Evolutionary conservation across 2,329 filamentous ascomycete species (phyloP).

Genomic region (Pestalotiopsis sp.): DNA sequence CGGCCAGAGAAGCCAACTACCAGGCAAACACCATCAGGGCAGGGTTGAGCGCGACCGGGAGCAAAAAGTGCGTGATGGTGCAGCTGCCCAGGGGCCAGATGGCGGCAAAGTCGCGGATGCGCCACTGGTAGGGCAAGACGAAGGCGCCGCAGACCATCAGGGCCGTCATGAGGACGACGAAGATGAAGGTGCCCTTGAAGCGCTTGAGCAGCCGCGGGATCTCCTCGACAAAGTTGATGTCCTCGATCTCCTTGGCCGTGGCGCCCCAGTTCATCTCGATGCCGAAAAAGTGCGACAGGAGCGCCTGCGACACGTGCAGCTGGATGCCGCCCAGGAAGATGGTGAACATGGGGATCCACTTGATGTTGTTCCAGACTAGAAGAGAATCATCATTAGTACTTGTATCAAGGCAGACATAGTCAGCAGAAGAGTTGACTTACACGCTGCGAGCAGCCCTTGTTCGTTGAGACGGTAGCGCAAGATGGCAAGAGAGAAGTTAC

Average conservation of each 20-base stretch:
- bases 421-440: constrained; percentile 26
- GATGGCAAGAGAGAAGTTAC: constrained; percentile 52
- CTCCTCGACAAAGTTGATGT: constrained; percentile 37
- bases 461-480: constrained; percentile 62
- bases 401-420: neutral
- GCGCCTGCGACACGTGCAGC: constrained; percentile 42
- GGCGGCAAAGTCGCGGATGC: constrained; percentile 59
- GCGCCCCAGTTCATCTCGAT: constrained; percentile 44
- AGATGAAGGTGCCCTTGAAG: constrained; percentile 37
- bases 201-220: constrained; percentile 31
- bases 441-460: constrained; percentile 46
- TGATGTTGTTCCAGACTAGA: constrained; percentile 56
- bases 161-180: constrained; percentile 27
- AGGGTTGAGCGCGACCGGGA: constrained; percentile 64
- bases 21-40: constrained; percentile 66
- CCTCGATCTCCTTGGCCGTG: constrained; percentile 36
- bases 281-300: constrained; percentile 43
- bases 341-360: constrained; percentile 45
- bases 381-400: neutral
- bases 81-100: constrained; percentile 60
- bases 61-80: constrained; percentile 56
- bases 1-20: constrained; percentile 32
- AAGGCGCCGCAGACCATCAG: constrained; percentile 31
- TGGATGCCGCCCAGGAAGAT: constrained; percentile 47
- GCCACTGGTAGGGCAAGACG: constrained; percentile 46